A percentile compares a stretch with the other conserved stretches of the same genome.
phyloP scores from a whole-genome alignment of 331 rosid species.

The Phaseolus coccineus region DNA sequence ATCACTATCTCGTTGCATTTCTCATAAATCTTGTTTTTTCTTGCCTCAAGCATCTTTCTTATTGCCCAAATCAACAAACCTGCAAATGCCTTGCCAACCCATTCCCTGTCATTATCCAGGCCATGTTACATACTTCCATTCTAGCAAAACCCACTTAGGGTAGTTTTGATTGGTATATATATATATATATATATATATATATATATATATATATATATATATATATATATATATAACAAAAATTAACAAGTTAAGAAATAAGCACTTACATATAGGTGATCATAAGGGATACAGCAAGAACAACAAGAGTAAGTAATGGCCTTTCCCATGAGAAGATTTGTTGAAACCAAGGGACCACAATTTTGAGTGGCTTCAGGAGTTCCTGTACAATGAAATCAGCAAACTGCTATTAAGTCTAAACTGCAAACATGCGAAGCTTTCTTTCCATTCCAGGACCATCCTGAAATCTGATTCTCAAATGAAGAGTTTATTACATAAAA shows the following conservation, averaged over 20 bases:
- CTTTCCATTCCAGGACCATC: not conserved
- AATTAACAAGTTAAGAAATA: not conserved
- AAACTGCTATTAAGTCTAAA: constrained; percentile 26
- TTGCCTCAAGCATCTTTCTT: constrained; percentile 64
- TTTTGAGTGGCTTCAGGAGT: constrained; percentile 71
- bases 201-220: too few relatives aligned
- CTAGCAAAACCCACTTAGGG: not conserved
- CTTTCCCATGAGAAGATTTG: constrained; percentile 76
- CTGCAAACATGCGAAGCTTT: constrained; percentile 23
- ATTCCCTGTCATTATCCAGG: constrained; percentile 68
- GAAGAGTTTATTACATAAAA: constrained; percentile 1
- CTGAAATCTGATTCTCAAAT: constrained; percentile 21
- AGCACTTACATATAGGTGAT: constrained; percentile 70
- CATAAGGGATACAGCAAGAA: constrained; percentile 57
- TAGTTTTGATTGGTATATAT: constrained; percentile 6
- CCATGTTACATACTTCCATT: constrained; percentile 9
- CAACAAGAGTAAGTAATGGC: constrained; percentile 58
- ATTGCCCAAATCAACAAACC: constrained; percentile 68
- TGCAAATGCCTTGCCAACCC: constrained; percentile 84
- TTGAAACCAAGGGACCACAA: constrained; percentile 58
- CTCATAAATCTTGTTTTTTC: constrained; percentile 49
- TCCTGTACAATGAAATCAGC: constrained; percentile 57
- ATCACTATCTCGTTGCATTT: constrained; percentile 75
- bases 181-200: not conserved
- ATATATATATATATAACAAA: not conserved